Conservation (phyloP, 306 rosid species). For the Prunus dulcis region DNA sequence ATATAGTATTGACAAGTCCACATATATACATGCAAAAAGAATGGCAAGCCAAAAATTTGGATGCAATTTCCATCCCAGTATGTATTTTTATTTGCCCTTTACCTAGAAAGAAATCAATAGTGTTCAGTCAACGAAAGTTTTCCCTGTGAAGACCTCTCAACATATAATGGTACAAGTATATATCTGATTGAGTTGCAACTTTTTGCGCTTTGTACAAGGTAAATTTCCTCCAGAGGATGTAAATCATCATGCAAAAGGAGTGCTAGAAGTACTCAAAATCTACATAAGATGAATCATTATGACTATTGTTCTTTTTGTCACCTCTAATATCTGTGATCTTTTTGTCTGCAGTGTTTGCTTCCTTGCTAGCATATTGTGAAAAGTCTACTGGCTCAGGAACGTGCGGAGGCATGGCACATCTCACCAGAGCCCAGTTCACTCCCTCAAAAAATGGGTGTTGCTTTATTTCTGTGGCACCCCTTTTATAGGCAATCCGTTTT, state of each 20-base stretch:
- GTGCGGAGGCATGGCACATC: conserved; percentile 81
- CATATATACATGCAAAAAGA: neutral
- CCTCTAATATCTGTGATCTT: conserved; percentile 15
- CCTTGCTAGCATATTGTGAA: conserved; percentile 55
- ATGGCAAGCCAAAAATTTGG: neutral
- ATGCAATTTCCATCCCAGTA: neutral
- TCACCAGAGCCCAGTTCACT: conserved; percentile 87
- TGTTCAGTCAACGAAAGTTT: conserved; percentile 1
- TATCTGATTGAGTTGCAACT: conserved; percentile 3
- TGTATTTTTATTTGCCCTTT: neutral
- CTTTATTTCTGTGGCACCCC: conserved; percentile 86
- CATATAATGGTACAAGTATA: neutral
- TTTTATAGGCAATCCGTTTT: conserved; percentile 72
- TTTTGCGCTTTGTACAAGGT: conserved; percentile 21
- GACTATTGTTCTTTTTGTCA: conserved; percentile 1
- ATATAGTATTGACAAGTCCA: neutral
- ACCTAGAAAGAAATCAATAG: conserved; percentile 1
- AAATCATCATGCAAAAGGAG: neutral
- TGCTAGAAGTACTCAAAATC: conserved; percentile 50
- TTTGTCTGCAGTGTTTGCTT: conserved; percentile 18
- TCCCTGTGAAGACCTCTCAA: neutral
- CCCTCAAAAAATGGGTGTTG: conserved; percentile 94
- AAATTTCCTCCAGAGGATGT: conserved; percentile 6
- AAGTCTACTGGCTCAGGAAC: conserved; percentile 68
- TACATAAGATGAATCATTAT: conserved; percentile 29